Evolutionary conservation across 352 stramenopile species (phyloP).

Genomic region (Pythium dissimile): DNA sequence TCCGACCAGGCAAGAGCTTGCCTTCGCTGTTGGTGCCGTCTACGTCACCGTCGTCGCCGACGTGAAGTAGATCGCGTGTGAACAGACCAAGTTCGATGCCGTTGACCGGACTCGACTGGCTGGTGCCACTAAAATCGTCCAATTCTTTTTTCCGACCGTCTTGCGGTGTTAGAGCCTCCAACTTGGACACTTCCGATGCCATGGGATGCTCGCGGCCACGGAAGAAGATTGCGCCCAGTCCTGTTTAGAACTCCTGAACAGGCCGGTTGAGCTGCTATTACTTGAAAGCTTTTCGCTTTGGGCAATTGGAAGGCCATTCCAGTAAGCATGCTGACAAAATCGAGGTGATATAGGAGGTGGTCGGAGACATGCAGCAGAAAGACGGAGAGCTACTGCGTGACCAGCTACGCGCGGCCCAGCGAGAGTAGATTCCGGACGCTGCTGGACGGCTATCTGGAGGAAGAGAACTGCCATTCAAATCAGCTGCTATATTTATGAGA

Average conservation of each 20-base stretch:
- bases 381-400: slow-evolving; percentile 15
- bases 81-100: slow-evolving; percentile 27
- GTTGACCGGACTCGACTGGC: slow-evolving; percentile 11
- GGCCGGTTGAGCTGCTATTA: not conserved
- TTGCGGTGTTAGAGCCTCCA: slow-evolving; percentile 33
- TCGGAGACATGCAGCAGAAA: slow-evolving; percentile 11
- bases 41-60: not conserved
- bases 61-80: slow-evolving; percentile 36
- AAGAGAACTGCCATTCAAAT: no score
- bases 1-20: slow-evolving; percentile 33
- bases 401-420: slow-evolving; percentile 12
- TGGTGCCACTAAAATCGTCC: slow-evolving; percentile 24
- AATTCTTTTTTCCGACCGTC: slow-evolving; percentile 46
- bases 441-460: no score
- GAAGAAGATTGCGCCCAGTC: slow-evolving; percentile 13
- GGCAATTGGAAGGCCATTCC: no score
- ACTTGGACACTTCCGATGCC: slow-evolving; percentile 29
- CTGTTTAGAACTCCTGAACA: slow-evolving; percentile 16
- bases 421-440: slow-evolving; percentile 8
- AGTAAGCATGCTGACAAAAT: no score
- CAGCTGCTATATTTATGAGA: not conserved
- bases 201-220: slow-evolving; percentile 25
- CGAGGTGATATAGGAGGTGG: slow-evolving; percentile 4
- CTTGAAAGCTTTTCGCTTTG: no score
- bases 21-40: slow-evolving; percentile 22